phyloP scores from a whole-genome alignment of 768 basidiomycete species.

The Inosperma sp. region DNA sequence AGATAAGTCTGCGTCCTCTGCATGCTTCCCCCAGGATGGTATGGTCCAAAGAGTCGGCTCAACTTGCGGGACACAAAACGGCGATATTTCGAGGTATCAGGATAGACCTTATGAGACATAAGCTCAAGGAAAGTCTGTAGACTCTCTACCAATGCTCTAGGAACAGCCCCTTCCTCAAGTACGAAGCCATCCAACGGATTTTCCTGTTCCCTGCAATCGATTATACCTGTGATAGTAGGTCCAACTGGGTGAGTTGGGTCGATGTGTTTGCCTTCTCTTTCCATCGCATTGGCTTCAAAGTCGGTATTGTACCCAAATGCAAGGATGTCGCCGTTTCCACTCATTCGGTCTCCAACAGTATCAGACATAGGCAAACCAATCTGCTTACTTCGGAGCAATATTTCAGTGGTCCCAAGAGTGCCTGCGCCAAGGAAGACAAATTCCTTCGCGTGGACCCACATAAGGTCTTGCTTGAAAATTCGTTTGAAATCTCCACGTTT shows the following conservation, averaged over 20 bases:
- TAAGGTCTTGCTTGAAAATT: constrained; percentile 2
- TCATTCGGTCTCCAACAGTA: constrained; percentile 2
- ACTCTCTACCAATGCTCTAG: neutral
- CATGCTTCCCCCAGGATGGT: neutral
- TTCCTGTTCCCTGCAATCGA: constrained; percentile 4
- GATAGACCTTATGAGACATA: neutral
- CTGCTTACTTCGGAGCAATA: constrained; percentile 5
- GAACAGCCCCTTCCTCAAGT: constrained; percentile 4
- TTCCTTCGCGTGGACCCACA: constrained; percentile 8
- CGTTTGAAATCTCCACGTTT: neutral
- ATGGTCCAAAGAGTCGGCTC: constrained; percentile 1
- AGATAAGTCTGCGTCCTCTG: constrained; percentile 5
- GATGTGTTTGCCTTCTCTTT: constrained; percentile 1
- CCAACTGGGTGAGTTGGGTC: neutral
- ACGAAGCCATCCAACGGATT: constrained; percentile 3
- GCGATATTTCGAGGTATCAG: neutral
- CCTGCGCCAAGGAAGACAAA: constrained; percentile 7
- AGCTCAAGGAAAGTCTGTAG: neutral
- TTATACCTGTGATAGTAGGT: constrained; percentile 2
- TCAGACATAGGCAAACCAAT: constrained; percentile 1
- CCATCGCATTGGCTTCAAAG: constrained; percentile 3
- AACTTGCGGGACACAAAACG: constrained; percentile 1
- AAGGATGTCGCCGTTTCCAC: constrained; percentile 3
- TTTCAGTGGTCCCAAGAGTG: constrained; percentile 5
- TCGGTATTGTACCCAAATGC: constrained; percentile 4